These are phyloP conservation scores for Hsuehochloa calcarea DNA, from an alignment of 176 grass and related monocot species.

Conservation along the genomic window DNA sequence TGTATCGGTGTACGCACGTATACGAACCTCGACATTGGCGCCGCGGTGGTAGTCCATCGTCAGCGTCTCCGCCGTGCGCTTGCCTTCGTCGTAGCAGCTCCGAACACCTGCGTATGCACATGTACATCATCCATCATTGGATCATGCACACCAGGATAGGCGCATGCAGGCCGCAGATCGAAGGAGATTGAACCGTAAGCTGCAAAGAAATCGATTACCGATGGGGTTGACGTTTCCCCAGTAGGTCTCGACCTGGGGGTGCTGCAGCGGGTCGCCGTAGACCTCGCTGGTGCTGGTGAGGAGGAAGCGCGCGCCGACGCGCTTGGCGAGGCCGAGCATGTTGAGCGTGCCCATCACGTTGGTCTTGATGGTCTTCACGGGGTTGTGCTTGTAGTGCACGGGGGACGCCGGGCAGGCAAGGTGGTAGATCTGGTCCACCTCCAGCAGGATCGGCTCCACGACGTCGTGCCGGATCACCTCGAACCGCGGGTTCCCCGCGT, in stretches of 20 bases:
- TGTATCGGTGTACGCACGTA: too few relatives aligned
- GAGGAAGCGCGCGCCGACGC: constrained; percentile 74
- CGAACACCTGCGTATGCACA: constrained; percentile 54
- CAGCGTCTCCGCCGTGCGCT: constrained; percentile 86
- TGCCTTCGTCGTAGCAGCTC: constrained; percentile 93
- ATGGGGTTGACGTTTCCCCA: constrained; percentile 96
- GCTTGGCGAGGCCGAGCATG: constrained; percentile 93
- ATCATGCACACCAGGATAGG: too few relatives aligned
- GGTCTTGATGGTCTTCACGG: constrained; percentile 98
- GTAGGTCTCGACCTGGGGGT: constrained; percentile 84
- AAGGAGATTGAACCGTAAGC: too few relatives aligned
- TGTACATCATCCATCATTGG: too few relatives aligned
- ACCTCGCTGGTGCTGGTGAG: constrained; percentile 94
- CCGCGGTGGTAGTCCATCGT: constrained; percentile 97
- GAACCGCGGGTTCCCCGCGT: constrained; percentile 57
- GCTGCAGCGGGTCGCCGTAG: constrained; percentile 88
- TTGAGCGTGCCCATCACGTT: constrained; percentile 96
- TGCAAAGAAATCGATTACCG: constrained; percentile 24
- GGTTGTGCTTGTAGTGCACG: constrained; percentile 95
- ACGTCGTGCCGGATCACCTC: constrained; percentile 93
- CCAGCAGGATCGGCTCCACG: constrained; percentile 84
- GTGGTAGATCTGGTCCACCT: constrained; percentile 98
- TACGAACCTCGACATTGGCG: constrained; percentile 68
- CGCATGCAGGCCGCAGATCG: too few relatives aligned
- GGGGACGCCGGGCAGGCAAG: constrained; percentile 92